phyloP scores from a whole-genome alignment of 208 protist species.

The Trypanosoma avium region DNA sequence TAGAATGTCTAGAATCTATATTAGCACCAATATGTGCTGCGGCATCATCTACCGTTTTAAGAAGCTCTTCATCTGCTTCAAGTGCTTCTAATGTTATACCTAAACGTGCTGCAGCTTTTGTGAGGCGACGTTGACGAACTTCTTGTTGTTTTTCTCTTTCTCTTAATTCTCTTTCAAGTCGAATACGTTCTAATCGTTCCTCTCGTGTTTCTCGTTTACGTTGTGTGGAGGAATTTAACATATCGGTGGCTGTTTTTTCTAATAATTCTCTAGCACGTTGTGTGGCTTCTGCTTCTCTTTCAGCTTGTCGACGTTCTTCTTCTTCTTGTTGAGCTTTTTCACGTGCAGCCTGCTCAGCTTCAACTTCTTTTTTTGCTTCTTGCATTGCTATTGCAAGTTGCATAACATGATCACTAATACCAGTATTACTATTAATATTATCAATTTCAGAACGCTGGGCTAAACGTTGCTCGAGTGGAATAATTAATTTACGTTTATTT shows the following conservation, averaged over 20 bases:
- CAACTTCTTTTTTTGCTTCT: slow-evolving; percentile 48
- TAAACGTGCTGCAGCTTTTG: slow-evolving; percentile 56
- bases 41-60: slow-evolving; percentile 43
- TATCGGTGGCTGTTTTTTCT: slow-evolving; percentile 50
- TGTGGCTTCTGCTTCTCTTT: slow-evolving; percentile 54
- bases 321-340: slow-evolving; percentile 48
- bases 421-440: slow-evolving; percentile 15
- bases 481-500: slow-evolving; percentile 80
- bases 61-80: slow-evolving; percentile 65
- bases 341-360: slow-evolving; percentile 47
- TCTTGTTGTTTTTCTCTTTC: slow-evolving; percentile 66
- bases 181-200: slow-evolving; percentile 67
- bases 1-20: background rate
- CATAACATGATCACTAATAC: slow-evolving; percentile 58
- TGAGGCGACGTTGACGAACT: slow-evolving; percentile 50
- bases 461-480: slow-evolving; percentile 74
- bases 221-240: slow-evolving; percentile 23
- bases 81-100: slow-evolving; percentile 71
- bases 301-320: slow-evolving; percentile 64
- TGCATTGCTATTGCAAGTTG: slow-evolving; percentile 70
- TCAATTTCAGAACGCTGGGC: slow-evolving; percentile 52
- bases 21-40: background rate
- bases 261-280: slow-evolving; percentile 61
- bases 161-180: slow-evolving; percentile 66
- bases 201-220: slow-evolving; percentile 58